Evolutionary conservation across 768 basidiomycete genomes (phyloP), one percentile per base, ranked within the genome.

Genomic region (Baorangia bicolor): DNA sequence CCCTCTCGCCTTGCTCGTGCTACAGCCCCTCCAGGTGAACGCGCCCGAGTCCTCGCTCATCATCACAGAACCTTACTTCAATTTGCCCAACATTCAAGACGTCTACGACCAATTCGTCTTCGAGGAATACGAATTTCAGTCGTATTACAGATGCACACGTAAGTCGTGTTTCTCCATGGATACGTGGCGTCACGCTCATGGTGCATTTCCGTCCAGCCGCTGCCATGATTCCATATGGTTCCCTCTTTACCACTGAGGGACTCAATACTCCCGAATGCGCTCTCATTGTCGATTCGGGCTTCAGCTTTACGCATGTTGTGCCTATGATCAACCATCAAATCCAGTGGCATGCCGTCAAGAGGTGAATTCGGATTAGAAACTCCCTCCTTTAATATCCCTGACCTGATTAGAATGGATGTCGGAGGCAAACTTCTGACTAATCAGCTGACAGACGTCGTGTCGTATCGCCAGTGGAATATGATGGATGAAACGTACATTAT

Each of bases 381-480:
- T 56, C 60, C 59, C 31, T 49, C 39, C n/a, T 49, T 59, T 56
- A 48, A 49, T 50, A 51, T 53, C 28, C 54, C 64, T 56, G 42
- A 62, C 59, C 55, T 57, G 55, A 34, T 49, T 70, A 96, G 95
- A 66, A 84, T 98, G 71, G 94, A 97, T 66, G 87, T 97, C 18
- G 95, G 96, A 49, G 96, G 95, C 44, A 97, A 98, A 74, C 80
- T 98, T 11, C 72, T 98, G 54, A 98, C 95, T 25, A 98, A 98
- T 73, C 91, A 96, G 49, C 81, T 98, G 23, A 97, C 97, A 68
- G 92, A 95, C 67, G 80, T 95, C 42, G 84, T 95, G 6, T 96
- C 94, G 13, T 98, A 90, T 70, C 86, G 96, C 41, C 95, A 98
- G 68, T 98, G 92, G 91, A 92, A 98, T 71, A 93, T 98, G 91